Evolutionary conservation across 768 basidiomycete genomes (phyloP), one percentile per base, ranked within the genome.

Genomic region (Podaxis carcinomalis): DNA sequence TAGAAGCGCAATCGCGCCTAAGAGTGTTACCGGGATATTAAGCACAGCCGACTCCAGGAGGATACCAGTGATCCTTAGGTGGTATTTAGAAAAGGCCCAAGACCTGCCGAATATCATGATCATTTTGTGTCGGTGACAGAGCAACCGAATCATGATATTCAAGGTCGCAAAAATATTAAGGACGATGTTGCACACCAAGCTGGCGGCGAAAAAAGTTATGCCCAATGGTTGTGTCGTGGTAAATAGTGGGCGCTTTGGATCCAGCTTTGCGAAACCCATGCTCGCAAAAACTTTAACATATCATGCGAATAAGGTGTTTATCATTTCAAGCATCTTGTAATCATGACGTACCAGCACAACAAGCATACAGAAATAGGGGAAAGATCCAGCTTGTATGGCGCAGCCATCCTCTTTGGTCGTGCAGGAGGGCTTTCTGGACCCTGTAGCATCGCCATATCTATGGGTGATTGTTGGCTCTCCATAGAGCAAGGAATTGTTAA

Each of bases 391-490:
- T 32, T 10, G 35, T 1, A 19, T 28, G 27, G 2, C 35, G 9
- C 42, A 16, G 25, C 1, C 52, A 13, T 11, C 28, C 44, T 6
- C 16, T 16, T 6, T 16, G 44, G 16, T 3, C 4, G 1, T 1
- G 27, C 14, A 16, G 3, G 9, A 57, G 28, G 2, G 32, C 46
- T 32, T 49, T 57, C 23, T 57, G 42, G n/a, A 49, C 27, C 56
- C n/a, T 25, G 23, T 49, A 49, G 21, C 56, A 57, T 32, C 56
- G 44, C 56, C 56, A 57, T 11, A 57, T 32, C 56, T 57, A 23
- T 16, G 28, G 11, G 14, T 7, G 3, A n/a, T 19, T 3, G 6
- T 32, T 32, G 32, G 7, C 32, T 32, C 32, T 32, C 16, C 3
- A n/a, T 16, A n/a, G 32, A 10, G 5, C 28, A 46, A 56, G 42